Conservation (phyloP, 2,329 filamentous ascomycete species). For the Pyricularia grisea region DNA sequence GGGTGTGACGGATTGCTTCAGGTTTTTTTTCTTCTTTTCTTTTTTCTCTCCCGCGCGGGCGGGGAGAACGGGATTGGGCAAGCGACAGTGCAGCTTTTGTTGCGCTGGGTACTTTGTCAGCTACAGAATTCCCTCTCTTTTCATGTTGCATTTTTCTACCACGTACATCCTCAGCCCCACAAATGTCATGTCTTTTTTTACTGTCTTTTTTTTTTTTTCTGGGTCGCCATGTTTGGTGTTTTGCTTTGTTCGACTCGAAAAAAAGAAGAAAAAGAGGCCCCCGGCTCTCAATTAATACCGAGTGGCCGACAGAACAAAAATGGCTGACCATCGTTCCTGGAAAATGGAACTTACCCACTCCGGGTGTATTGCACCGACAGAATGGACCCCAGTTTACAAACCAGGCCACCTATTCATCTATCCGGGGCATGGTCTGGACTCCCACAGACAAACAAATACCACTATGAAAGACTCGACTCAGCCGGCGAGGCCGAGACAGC, state of each 20-base stretch:
- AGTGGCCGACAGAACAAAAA: too few species aligned
- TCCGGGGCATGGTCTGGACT: background rate
- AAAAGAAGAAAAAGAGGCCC: too few species aligned
- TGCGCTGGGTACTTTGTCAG: too few species aligned
- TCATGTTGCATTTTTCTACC: too few species aligned
- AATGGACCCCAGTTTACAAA: background rate
- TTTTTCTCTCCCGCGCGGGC: background rate
- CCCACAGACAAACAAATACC: background rate
- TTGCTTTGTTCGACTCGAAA: background rate
- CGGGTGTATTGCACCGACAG: background rate
- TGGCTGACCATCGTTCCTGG: background rate
- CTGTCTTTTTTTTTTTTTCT: background rate
- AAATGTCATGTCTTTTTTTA: background rate
- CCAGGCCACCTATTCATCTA: background rate
- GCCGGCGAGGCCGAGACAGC: background rate
- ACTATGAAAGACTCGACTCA: background rate
- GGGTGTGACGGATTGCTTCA: constrained; percentile 6
- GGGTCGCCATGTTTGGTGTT: background rate
- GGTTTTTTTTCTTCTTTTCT: background rate
- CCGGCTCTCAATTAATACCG: too few species aligned
- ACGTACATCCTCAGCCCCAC: too few species aligned
- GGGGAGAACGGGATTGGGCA: too few species aligned
- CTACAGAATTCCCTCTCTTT: too few species aligned
- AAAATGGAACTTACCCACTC: too few species aligned
- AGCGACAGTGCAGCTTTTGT: too few species aligned